Conservation (phyloP, 2,329 filamentous ascomycete genomes). For the Aspergillus udagawae region DNA sequence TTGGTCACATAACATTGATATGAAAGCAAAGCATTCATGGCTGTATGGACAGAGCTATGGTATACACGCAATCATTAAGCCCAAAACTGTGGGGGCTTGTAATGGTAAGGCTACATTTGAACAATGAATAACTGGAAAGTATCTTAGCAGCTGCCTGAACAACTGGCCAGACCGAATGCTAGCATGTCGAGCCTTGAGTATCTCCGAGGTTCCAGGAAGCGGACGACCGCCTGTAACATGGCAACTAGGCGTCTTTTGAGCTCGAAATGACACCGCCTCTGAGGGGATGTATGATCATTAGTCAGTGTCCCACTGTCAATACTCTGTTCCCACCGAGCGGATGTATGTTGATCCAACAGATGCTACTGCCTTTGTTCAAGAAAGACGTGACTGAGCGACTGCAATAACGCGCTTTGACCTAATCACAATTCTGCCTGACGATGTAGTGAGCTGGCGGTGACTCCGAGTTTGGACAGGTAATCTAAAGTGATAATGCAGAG, state of each 20-base stretch:
- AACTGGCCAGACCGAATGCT: background rate
- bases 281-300: background rate
- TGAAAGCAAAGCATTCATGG: background rate
- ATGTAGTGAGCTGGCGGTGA: background rate
- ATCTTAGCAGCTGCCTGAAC: background rate
- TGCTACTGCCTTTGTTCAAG: background rate
- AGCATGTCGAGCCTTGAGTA: background rate
- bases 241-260: background rate
- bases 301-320: background rate
- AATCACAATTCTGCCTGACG: background rate
- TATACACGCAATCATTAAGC: background rate
- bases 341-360: too few species aligned
- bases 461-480: background rate
- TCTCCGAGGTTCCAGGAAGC: background rate
- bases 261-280: background rate
- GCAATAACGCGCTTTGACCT: background rate
- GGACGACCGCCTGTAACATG: background rate
- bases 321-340: too few species aligned
- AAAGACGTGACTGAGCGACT: background rate
- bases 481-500: background rate
- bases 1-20: conserved; percentile 8
- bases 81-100: background rate
- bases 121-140: background rate
- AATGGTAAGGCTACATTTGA: background rate
- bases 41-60: background rate